Evolutionary conservation across 495 filamentous ascomycete species (phyloP).

Genomic region (Filosporella fistucella): DNA sequence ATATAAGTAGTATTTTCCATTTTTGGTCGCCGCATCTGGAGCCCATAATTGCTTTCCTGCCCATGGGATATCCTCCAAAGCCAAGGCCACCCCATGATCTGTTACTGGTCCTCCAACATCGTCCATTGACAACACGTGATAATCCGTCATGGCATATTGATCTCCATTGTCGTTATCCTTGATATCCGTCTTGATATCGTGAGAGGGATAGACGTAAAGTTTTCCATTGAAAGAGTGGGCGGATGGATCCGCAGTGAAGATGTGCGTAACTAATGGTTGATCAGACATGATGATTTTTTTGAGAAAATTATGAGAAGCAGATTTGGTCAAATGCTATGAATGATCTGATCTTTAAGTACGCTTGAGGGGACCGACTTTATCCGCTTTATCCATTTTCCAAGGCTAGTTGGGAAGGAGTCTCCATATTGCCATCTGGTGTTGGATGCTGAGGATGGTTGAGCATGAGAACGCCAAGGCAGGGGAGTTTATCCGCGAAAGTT

Average conservation of each 20-base stretch:
- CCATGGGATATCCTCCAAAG: constrained; percentile 54
- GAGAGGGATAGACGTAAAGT: constrained; percentile 62
- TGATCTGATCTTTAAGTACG: too few species aligned
- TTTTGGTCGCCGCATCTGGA: constrained; percentile 52
- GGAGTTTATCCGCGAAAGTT: too few species aligned
- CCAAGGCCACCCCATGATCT: constrained; percentile 55
- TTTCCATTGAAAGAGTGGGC: constrained; percentile 48
- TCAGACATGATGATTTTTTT: constrained; percentile 9
- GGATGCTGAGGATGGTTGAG: too few species aligned
- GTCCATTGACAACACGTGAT: constrained; percentile 56
- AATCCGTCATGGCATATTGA: constrained; percentile 76
- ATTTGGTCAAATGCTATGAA: too few species aligned
- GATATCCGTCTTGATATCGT: constrained; percentile 59
- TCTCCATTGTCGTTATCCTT: constrained; percentile 73
- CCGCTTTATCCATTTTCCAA: too few species aligned
- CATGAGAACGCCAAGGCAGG: too few species aligned
- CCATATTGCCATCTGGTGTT: too few species aligned
- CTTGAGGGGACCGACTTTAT: too few species aligned
- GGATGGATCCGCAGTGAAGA: constrained; percentile 69
- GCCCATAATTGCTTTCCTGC: constrained; percentile 61
- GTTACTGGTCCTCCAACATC: constrained; percentile 44
- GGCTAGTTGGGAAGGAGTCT: too few species aligned
- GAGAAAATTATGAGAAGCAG: too few species aligned
- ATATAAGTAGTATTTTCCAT: constrained; percentile 61
- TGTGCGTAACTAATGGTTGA: constrained; percentile 55